Base-by-base conservation (phyloP, 2,329 filamentous ascomycete species). In the Fusarium sp. region DNA sequence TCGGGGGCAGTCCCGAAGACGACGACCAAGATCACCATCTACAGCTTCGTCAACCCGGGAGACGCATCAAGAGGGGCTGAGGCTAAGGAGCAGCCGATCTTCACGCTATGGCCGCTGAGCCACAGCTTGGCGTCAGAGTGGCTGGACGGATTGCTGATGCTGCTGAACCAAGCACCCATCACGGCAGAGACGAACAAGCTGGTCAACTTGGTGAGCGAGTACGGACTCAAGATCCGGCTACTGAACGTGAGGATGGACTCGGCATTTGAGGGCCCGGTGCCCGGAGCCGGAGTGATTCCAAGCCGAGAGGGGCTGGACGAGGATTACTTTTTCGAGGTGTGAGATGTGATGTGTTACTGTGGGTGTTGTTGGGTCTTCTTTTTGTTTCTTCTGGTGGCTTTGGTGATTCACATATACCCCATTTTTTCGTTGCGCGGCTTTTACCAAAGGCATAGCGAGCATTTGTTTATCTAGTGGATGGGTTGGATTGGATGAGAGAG, bases 101-200 rank as follows among this genome's bases (percentile, higher is more conserved):
- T 99, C 63, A 94, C 92, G n/a, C 87, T 99, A 62, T 92, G 95
- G 81, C 95, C 96, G 7, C 86, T 91, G 68, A 94, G 91, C 68
- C 93, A 97, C 80, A 94, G 91, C 73, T 86, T 97, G 57, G 97
- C 97, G 11, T 97, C 95, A 1, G 97, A 99, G 84, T 99, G 97
- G 97, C 88, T 99, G 6, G 97, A 99, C 81, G 97, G 97, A 1
- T 85, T 99, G 73, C 88, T 98, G 66, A 97, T 99, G 95, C 87
- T 99, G 64, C 88, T 99, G 27, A 95, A 97, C 80, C 97, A 99
- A 83, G 91, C 95, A 68, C 97, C 97, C 22, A 98, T 99, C 80
- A 99, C 97, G n/a, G 91, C 95, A 4, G 96, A 98, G 84, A 98
- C 97, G 38, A 96, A 93, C 81, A 97, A 97, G 82, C 86, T 98